Base-by-base conservation (phyloP, 805 yeast species). In the Geotrichum ghanense region DNA sequence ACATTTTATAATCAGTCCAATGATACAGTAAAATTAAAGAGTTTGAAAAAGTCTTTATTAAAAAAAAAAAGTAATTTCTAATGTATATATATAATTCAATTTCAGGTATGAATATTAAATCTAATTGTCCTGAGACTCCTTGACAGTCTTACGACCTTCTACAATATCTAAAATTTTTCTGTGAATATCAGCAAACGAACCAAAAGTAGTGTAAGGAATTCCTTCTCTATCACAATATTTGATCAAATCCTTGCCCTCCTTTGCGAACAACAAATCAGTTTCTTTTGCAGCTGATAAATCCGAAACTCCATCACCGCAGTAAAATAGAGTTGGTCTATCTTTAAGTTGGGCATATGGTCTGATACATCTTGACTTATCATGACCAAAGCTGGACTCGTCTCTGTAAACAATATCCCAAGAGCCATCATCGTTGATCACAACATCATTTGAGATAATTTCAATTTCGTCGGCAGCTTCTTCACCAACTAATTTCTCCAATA, bases 271-370 rank as follows among this genome's bases (percentile, higher is more conserved):
- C 55, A 90, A 71, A 64, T 92, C 90, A 37, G 98, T 88, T 65
- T 92, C 96, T 60, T 83, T 81, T 21, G 97, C 97, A 21, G 98
- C 98, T 48, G 87, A 78, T 55, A 92, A 71, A 64, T 92, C 99
- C 42, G 94, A 81, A 25, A 92, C 96, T 53, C 99, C 99, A 63
- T 92, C 99, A 49, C 99, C 99, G 59, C 95, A 85, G 70, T 92
- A 92, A 63, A 90, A 86, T 56, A 87, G 73, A 35, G 71, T 69
- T 14, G 95, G 95, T 43, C 76, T 72, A 19, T 64, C 58, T 5
- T 57, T 62, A 19, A 62, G 61, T 44, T 53, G 48, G 20, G 67
- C 66, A 57, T 68, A 59, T 49, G 71, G 63, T 48, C 75, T 73
- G 56, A 92, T 90, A 23, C 92, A 82, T 48, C 76, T 73, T 24